These are phyloP conservation scores for Exsudoporus frostii DNA, from an alignment of 768 basidiomycete species.

Conservation along the genomic window DNA sequence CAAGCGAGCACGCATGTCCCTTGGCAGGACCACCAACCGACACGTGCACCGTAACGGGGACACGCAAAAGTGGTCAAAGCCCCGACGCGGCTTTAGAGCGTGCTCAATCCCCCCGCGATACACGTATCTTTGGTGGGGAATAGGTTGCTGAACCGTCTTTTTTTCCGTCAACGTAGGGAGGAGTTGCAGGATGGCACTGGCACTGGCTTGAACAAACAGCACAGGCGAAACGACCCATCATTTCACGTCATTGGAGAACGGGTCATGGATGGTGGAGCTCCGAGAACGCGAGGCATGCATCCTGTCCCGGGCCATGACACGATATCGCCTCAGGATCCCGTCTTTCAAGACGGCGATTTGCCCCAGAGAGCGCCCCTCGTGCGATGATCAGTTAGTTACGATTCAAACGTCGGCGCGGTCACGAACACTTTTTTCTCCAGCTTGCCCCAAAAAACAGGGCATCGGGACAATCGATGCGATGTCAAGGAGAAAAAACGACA, in stretches of 20 bases:
- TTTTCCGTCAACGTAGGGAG: neutral
- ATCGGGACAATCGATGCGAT: too few relatives aligned
- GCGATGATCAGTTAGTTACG: neutral
- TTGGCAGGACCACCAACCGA: neutral
- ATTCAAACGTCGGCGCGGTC: too few relatives aligned
- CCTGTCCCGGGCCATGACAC: neutral
- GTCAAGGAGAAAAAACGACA: too few relatives aligned
- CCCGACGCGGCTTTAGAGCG: neutral
- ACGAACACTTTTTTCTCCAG: neutral
- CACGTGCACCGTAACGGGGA: neutral
- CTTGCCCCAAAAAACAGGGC: too few relatives aligned
- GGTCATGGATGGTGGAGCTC: neutral
- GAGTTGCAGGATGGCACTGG: neutral
- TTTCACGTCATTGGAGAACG: neutral
- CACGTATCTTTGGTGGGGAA: neutral
- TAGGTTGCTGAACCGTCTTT: neutral
- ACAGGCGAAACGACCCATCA: neutral
- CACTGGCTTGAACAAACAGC: neutral
- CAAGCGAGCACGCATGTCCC: neutral
- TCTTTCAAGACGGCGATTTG: slow-evolving; percentile 7
- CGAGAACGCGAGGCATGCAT: slow-evolving; percentile 2
- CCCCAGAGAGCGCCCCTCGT: neutral
- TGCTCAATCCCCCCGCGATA: neutral
- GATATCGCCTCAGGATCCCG: neutral
- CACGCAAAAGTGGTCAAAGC: neutral